Evolutionary conservation across 305 asterid genomes (phyloP), one percentile per base, ranked within the genome.

Genomic region (Fraxinus angustifolia): DNA sequence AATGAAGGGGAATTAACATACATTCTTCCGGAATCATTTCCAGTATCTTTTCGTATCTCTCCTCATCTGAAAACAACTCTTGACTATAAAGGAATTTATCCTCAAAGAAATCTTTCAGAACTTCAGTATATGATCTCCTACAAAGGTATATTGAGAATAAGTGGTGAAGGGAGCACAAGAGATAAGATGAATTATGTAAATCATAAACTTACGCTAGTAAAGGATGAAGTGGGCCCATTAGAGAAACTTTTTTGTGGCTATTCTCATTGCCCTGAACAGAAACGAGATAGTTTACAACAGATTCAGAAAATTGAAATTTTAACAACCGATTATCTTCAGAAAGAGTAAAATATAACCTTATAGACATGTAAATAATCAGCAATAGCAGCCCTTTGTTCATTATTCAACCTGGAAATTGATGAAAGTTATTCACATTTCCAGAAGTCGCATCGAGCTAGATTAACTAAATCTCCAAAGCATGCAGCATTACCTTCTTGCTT

Each of bases 21-120:
- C 99, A 90, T 87, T 92, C 97, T 84, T 96, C 97, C 58, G 97
- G 99, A 88, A 96, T 88, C 97, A 92, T 92, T 80, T 86, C 92
- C 86, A 93, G 86, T 84, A 95, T 93, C 93, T 84, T 91, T 89
- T 91, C 97, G 53, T 87, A 95, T 89, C 90, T 91, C 78, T 90
- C 92, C 87, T 90, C 94, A 36, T 83, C 88, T 6, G 90, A 85
- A 87, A 95, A 88, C 83, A 93, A 89, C 75, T 89, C 89, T 89
- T 93, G 99, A 79, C 86, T 89, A 31, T 81, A 70, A 83, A 95
- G 81, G 60, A 80, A 84, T 82, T 88, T 87, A 67, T 86, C 91
- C 90, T 93, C 97, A 16, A 95, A 95, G 83, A 90, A 92, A 14
- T 77, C 88, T 77, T 86, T 87, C 89, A 95, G 65, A 81, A 93